These are phyloP conservation scores for Hamigera avellanea DNA, from an alignment of 495 filamentous ascomycete species.

Conservation along the genomic window DNA sequence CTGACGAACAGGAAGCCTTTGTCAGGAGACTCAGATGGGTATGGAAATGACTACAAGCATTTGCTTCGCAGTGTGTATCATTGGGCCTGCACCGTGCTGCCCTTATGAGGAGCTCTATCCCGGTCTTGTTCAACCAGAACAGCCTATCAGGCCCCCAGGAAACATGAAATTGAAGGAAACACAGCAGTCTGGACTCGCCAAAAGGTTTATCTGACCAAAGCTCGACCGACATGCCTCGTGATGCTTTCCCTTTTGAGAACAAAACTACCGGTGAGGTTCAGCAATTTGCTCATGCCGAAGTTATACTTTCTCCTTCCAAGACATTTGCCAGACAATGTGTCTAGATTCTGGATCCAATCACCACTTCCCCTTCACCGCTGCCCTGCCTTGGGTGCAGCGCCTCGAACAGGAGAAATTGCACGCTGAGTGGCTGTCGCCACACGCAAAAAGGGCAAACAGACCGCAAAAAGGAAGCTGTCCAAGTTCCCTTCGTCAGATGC, in stretches of 20 bases:
- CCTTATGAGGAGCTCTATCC: not conserved
- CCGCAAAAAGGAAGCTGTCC: not conserved
- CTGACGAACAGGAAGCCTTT: constrained; percentile 3
- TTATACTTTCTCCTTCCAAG: constrained; percentile 10
- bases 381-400: constrained; percentile 5
- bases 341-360: constrained; percentile 6
- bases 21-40: constrained; percentile 6
- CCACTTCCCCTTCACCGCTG: constrained; percentile 10
- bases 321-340: constrained; percentile 11
- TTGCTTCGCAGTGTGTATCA: not conserved
- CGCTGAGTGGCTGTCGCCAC: constrained; percentile 4
- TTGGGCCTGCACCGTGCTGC: not conserved
- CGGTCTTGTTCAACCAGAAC: not conserved
- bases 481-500: constrained; percentile 8
- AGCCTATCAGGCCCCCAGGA: not conserved
- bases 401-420: constrained; percentile 10
- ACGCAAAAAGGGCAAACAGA: constrained; percentile 12
- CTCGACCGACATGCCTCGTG: constrained; percentile 10
- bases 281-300: constrained; percentile 9
- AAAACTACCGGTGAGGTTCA: constrained; percentile 10
- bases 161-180: not conserved
- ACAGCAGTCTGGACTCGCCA: constrained; percentile 11
- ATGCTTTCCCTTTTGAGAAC: constrained; percentile 5
- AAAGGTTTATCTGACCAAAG: constrained; percentile 4
- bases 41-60: constrained; percentile 8